These are phyloP conservation scores for Zygoascus meyerae DNA, from an alignment of 1,139 yeast species.

Conservation along the genomic window DNA sequence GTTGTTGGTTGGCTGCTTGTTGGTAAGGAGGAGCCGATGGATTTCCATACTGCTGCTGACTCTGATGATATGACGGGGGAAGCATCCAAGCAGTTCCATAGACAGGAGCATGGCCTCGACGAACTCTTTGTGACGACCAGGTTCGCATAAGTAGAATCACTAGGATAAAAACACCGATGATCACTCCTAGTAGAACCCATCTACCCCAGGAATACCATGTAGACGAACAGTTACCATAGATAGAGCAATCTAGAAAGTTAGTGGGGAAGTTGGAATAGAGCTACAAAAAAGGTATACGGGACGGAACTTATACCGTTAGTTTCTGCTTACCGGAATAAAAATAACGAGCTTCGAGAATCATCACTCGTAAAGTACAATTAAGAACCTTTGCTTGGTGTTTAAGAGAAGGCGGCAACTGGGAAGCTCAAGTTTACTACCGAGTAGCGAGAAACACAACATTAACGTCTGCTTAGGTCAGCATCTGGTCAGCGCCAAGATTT, in stretches of 20 bases:
- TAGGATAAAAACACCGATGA: constrained; percentile 46
- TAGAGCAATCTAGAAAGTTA: background rate
- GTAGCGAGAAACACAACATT: too few species aligned
- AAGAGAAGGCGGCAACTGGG: too few species aligned
- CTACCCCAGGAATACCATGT: constrained; percentile 37
- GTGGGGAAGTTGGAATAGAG: background rate
- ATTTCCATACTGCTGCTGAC: constrained; percentile 53
- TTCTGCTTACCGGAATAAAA: too few species aligned
- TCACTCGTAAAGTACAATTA: too few species aligned
- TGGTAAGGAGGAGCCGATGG: constrained; percentile 36
- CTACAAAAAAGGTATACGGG: too few species aligned
- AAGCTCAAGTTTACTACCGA: too few species aligned
- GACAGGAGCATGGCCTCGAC: constrained; percentile 61
- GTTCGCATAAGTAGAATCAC: constrained; percentile 43
- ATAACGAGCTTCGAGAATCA: too few species aligned
- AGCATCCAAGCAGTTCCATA: constrained; percentile 88
- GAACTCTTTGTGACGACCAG: constrained; percentile 51
- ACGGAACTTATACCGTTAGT: too few species aligned
- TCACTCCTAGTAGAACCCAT: constrained; percentile 46
- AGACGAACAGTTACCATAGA: constrained; percentile 3
- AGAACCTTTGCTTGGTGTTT: too few species aligned
- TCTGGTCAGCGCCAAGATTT: too few species aligned
- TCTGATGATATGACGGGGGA: constrained; percentile 78
- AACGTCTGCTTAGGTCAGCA: too few species aligned
- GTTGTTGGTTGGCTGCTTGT: constrained; percentile 37